Conservation (phyloP, 371 early-diverging fungal genomes). For the Mortierella polycephala region DNA sequence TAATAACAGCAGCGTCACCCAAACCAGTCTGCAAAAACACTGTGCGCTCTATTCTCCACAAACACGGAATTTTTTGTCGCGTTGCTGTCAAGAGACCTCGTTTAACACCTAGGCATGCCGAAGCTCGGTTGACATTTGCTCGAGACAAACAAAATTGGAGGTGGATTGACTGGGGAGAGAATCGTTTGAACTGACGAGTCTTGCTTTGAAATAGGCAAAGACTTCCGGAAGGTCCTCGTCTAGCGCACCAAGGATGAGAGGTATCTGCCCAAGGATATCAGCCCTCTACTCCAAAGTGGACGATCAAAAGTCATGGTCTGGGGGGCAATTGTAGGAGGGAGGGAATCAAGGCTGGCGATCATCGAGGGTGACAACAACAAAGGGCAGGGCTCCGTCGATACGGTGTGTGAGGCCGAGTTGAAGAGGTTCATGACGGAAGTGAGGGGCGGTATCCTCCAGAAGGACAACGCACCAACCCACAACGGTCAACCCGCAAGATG, state of each 20-base stretch:
- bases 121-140: background rate
- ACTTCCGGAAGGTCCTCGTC: background rate
- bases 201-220: conserved; percentile 18
- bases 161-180: conserved; percentile 5
- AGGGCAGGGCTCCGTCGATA: conserved; percentile 11
- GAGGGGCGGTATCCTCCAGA: background rate
- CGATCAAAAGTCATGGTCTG: conserved; percentile 7
- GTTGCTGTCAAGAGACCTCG: conserved; percentile 1
- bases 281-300: conserved; percentile 4
- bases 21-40: conserved; percentile 6
- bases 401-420: conserved; percentile 6
- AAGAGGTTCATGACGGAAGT: conserved; percentile 8
- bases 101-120: background rate
- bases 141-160: conserved; percentile 4
- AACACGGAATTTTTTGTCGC: background rate
- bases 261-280: conserved; percentile 6
- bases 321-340: conserved; percentile 7
- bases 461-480: conserved; percentile 13
- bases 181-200: conserved; percentile 11
- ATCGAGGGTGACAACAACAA: conserved; percentile 12
- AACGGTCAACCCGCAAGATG: background rate
- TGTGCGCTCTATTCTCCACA: background rate
- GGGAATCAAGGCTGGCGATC: conserved; percentile 3
- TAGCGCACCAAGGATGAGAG: conserved; percentile 15
- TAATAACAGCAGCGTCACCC: conserved; percentile 1